Conservation (phyloP, 768 basidiomycete species). For the Kwoniella bestiolae region DNA sequence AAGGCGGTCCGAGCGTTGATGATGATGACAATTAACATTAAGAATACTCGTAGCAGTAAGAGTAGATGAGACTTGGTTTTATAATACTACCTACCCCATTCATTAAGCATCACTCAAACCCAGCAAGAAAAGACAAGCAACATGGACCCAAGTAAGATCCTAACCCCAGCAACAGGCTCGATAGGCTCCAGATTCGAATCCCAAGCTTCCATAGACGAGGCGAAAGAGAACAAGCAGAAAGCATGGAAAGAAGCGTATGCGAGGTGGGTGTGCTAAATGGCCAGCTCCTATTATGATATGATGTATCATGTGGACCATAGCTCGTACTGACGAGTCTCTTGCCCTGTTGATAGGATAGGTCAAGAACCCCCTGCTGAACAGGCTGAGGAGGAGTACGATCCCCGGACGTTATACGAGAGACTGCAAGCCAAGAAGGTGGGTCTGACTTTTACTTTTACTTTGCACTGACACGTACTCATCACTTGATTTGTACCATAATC, state of each 20-base stretch:
- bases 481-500: no score
- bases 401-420: conserved; percentile 56
- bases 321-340: conserved; percentile 11
- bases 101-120: background rate
- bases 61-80: no score
- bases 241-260: conserved; percentile 60
- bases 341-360: conserved; percentile 49
- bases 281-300: background rate
- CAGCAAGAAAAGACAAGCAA: background rate
- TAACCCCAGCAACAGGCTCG: conserved; percentile 29
- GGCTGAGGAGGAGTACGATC: conserved; percentile 42
- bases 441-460: no score
- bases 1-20: no score
- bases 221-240: conserved; percentile 51
- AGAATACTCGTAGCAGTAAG: background rate
- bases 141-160: conserved; percentile 28
- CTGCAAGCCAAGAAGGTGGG: conserved; percentile 54
- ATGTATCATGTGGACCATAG: no score
- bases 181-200: conserved; percentile 58
- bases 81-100: no score
- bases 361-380: conserved; percentile 58
- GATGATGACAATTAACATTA: no score
- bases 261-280: conserved; percentile 35
- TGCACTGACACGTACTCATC: background rate
- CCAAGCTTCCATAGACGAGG: conserved; percentile 55